These are phyloP conservation scores for Komagataella kurtzmanii DNA, from an alignment of 805 yeast species.

Conservation along the genomic window DNA sequence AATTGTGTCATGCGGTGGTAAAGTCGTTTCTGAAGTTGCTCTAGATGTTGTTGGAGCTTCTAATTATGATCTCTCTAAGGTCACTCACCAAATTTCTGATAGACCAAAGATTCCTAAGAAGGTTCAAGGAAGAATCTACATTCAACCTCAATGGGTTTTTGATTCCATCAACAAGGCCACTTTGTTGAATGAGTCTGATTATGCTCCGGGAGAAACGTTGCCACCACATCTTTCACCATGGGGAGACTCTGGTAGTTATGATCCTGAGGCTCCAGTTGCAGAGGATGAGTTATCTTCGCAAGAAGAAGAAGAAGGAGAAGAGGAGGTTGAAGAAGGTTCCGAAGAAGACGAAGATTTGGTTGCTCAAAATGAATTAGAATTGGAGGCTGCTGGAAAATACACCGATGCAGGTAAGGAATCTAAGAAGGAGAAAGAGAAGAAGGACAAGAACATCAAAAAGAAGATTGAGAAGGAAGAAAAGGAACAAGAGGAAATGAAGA, in stretches of 20 bases:
- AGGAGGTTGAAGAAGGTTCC: slow-evolving; percentile 35
- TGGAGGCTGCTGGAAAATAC: slow-evolving; percentile 80
- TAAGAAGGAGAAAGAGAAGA: slow-evolving; percentile 20
- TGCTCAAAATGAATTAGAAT: slow-evolving; percentile 73
- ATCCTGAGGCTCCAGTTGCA: slow-evolving; percentile 51
- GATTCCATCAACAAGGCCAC: slow-evolving; percentile 75
- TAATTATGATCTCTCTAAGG: slow-evolving; percentile 43
- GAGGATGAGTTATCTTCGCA: slow-evolving; percentile 27
- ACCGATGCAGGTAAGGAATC: slow-evolving; percentile 35
- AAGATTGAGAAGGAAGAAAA: slow-evolving; percentile 40
- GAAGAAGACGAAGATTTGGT: slow-evolving; percentile 40
- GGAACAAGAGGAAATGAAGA: slow-evolving; percentile 83
- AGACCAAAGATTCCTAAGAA: slow-evolving; percentile 70
- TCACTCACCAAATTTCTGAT: slow-evolving; percentile 92
- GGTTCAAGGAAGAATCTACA: slow-evolving; percentile 83
- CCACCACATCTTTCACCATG: slow-evolving; percentile 98
- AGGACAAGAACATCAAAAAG: slow-evolving; percentile 22
- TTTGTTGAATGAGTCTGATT: slow-evolving; percentile 63
- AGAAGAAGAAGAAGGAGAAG: slow-evolving; percentile 31
- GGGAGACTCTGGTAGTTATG: slow-evolving; percentile 90
- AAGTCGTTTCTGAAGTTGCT: slow-evolving; percentile 74
- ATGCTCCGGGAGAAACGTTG: slow-evolving; percentile 87
- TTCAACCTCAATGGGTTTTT: slow-evolving; percentile 98
- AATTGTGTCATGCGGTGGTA: slow-evolving; percentile 78
- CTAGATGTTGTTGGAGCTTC: slow-evolving; percentile 53